Evolutionary conservation across 148 eudicot genomes (phyloP), one percentile per base, ranked within the genome.

Genomic region (Euryodendron excelsum): DNA sequence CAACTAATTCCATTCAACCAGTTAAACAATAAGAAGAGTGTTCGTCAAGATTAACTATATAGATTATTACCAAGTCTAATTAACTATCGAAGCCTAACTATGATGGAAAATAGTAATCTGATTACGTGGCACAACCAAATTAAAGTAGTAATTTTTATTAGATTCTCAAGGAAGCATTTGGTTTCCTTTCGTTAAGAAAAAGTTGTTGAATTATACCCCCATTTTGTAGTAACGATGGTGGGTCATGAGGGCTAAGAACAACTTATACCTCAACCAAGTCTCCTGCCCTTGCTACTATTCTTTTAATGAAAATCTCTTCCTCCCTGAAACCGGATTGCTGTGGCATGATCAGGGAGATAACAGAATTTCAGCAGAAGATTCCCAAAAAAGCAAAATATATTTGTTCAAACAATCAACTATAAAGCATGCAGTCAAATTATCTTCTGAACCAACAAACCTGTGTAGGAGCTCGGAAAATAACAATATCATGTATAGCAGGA

Each of bases 241-340:
- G 45, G 45, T 41, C 9, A 0, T 27, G 18, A 27, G 33, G 18
- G 7, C 5, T 5, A 20, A 75, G 25, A 41, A 75, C 7, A 27
- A 47, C 31, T 15, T 63, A 76, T 75, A 76, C 78, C 78, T 76
- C 78, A 61, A 76, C 71, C 58, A 30, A 44, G 58, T 76, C 78
- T 76, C 78, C 71, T 27, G 78, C 78, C 63, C 45, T 63, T 47
- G 78, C 78, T 45, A 76, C 78, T 15, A 76, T 76, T 47, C 78
- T 76, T 76, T 76, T 76, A 44, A 76, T 76, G 44, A 76, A 48
- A n/a, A 63, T 30, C 21, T 76, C 70, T 62, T 45, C 78, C 58
- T 76, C 78, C 69, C 28, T 45, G 59, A 76, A 76, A 20, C 71
- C 60, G 11, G 59, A 60, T 76, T 62, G 59, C 70, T 76, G 60